A percentile compares a stretch with the other conserved stretches of the same genome.
These are phyloP conservation scores for Echria macrotheca DNA, from an alignment of 495 filamentous ascomycete genomes.

Conservation along the genomic window DNA sequence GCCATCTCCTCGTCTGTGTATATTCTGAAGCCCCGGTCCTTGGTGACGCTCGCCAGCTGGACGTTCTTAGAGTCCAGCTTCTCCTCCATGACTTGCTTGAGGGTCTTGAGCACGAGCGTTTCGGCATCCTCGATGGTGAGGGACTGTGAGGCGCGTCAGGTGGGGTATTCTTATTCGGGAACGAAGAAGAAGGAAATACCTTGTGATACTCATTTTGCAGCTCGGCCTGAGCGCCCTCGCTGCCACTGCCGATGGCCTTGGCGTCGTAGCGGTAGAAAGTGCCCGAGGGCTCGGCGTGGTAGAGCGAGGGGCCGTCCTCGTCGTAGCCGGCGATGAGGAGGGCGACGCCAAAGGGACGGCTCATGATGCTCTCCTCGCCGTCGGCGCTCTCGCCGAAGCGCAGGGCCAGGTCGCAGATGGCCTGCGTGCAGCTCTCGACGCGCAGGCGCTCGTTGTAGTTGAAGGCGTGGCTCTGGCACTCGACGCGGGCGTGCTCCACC, in stretches of 20 bases:
- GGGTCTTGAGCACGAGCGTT: conserved; percentile 89
- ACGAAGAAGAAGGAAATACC: conserved; percentile 27
- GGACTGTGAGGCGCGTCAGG: conserved; percentile 46
- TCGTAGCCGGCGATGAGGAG: conserved; percentile 94
- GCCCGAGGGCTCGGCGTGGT: conserved; percentile 94
- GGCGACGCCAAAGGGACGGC: conserved; percentile 91
- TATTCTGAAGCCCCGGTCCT: conserved; percentile 95
- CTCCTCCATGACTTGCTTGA: conserved; percentile 99
- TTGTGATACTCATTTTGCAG: conserved; percentile 98
- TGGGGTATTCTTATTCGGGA: not conserved
- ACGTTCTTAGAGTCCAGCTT: conserved; percentile 98
- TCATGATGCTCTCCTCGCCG: conserved; percentile 98
- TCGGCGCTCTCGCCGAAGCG: conserved; percentile 96
- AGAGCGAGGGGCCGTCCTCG: conserved; percentile 95
- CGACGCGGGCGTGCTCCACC: conserved; percentile 96
- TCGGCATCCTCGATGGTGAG: conserved; percentile 91
- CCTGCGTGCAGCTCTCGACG: conserved; percentile 97
- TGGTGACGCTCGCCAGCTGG: conserved; percentile 94
- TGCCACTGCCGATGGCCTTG: conserved; percentile 95
- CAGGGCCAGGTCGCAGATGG: conserved; percentile 94
- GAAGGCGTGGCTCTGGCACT: conserved; percentile 93
- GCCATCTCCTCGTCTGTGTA: conserved; percentile 97
- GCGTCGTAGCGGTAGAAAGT: conserved; percentile 99
- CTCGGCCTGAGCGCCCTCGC: conserved; percentile 94
- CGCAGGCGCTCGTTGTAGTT: conserved; percentile 91